Base-by-base conservation (phyloP, 1,139 yeast species). In the Kodamaea ohmeri region DNA sequence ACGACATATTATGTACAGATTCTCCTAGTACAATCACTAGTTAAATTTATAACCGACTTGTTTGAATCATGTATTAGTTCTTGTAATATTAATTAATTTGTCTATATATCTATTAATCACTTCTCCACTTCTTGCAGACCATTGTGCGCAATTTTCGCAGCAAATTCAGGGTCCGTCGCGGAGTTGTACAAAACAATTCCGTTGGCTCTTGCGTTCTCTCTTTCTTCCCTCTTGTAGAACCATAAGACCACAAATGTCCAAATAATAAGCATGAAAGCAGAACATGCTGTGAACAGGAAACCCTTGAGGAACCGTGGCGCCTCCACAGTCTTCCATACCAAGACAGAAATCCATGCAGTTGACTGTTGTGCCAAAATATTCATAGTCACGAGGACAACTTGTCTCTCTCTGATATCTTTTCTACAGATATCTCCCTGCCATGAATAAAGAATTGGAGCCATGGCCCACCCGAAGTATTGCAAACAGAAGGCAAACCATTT, bases 141-240 rank as follows among this genome's bases (percentile, higher is more conserved):
- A 18, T 38, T 31, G 8, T 32, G 13, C 25, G 34, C 41, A 9
- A 38, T 27, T 15, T 32, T 40, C 13, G 38, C 30, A 12, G 47
- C 41, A 31, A 42, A 45, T 18, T 48, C 51, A n/a, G 49, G 47
- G 27, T 47, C 51, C 14, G 36, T 15, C 2, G 37, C 45, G 3
- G 53, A 49, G 26, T 49, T 49, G 36, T 49, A 49, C 24, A 48
- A 41, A 2, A 49, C 38, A 32, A 49, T 48, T 13, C 53, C 83
- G 46, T 79, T 76, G 18, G 65, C 71, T 34, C 59, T 56, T 9
- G 85, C 82, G 40, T 66, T 52, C 35, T 56, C 56, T 41, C 71
- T 67, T 52, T 81, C 87, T 38, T 78, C 75, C 35, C 68, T 67
- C 57, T 80, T 81, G 62, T 79, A 80, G 43, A 76, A 66, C 50